Evolutionary conservation across 306 rosid genomes (phyloP).

Genomic region (Carpinus viminea): DNA sequence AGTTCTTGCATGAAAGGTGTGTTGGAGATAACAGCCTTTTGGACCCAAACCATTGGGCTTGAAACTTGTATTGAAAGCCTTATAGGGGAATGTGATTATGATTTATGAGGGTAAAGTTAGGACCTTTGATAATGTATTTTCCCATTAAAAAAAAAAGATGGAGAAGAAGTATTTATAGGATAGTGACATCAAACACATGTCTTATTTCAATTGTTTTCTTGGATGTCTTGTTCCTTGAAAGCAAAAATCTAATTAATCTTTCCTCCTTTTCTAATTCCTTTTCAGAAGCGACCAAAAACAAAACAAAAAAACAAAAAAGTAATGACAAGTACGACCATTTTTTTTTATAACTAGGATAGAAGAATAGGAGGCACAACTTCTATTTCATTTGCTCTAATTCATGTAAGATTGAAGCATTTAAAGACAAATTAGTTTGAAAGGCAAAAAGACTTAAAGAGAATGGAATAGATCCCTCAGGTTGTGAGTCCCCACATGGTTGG

Average conservation of each 20-base stretch:
- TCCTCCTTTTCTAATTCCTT: background rate
- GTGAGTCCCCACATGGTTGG: conserved; percentile 34
- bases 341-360: background rate
- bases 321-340: background rate
- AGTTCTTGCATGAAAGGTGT: too few relatives aligned
- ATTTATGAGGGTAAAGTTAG: too few relatives aligned
- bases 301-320: background rate
- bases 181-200: too few relatives aligned
- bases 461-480: conserved; percentile 57
- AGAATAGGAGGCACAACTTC: background rate
- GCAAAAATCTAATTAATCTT: background rate
- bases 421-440: background rate
- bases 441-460: conserved; percentile 9
- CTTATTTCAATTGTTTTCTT: too few relatives aligned
- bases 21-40: too few relatives aligned
- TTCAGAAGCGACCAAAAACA: background rate
- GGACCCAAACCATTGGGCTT: too few relatives aligned
- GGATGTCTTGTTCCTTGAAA: too few relatives aligned
- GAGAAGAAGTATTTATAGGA: too few relatives aligned
- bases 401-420: background rate
- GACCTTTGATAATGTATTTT: too few relatives aligned
- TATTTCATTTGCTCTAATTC: background rate
- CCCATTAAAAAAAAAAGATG: too few relatives aligned
- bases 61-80: too few relatives aligned
- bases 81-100: too few relatives aligned